Percentiles rank a stretch among this genome's conserved stretches.
Conservation (phyloP, 352 stramenopile genomes). For the Blastocystis sp. region DNA sequence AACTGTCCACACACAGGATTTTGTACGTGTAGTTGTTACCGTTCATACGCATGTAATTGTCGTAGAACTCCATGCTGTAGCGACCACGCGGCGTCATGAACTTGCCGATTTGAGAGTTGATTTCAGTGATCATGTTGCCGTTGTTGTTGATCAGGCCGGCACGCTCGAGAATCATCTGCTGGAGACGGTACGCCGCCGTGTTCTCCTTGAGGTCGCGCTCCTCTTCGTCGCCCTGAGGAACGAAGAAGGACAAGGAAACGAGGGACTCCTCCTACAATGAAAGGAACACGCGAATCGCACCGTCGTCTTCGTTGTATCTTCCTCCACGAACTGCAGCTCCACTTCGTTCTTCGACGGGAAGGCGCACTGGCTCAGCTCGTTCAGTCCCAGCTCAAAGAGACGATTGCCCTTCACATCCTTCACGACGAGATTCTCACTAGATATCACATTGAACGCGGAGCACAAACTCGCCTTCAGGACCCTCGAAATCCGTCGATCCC, state of each 20-base stretch:
- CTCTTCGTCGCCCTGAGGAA: conserved; percentile 81
- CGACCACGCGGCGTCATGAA: conserved; percentile 96
- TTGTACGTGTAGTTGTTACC: conserved; percentile 78
- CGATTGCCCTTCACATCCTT: conserved; percentile 77
- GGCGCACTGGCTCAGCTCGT: conserved; percentile 86
- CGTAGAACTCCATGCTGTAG: conserved; percentile 97
- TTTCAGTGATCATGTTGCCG: conserved; percentile 93
- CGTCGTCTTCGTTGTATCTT: conserved; percentile 91
- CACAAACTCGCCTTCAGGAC: conserved; percentile 84
- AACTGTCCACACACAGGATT: conserved; percentile 28
- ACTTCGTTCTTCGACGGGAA: conserved; percentile 96
- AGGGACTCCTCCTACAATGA: conserved; percentile 82
- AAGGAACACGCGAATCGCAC: conserved; percentile 73
- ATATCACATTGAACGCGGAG: conserved; percentile 80
- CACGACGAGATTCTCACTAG: conserved; percentile 79
- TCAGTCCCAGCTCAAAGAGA: conserved; percentile 75
- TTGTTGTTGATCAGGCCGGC: conserved; percentile 83
- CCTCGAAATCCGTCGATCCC: conserved; percentile 90
- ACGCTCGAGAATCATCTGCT: conserved; percentile 81
- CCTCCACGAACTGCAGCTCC: conserved; percentile 97
- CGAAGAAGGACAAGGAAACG: conserved; percentile 93
- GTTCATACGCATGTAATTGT: conserved; percentile 92
- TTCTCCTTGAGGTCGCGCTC: conserved; percentile 79
- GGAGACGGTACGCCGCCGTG: conserved; percentile 83
- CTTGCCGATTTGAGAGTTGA: conserved; percentile 92